A percentile compares a stretch with the other conserved stretches of the same genome.
Evolutionary conservation across 2,329 filamentous ascomycete species (phyloP).

Genomic region (Zopfia rhizophila): DNA sequence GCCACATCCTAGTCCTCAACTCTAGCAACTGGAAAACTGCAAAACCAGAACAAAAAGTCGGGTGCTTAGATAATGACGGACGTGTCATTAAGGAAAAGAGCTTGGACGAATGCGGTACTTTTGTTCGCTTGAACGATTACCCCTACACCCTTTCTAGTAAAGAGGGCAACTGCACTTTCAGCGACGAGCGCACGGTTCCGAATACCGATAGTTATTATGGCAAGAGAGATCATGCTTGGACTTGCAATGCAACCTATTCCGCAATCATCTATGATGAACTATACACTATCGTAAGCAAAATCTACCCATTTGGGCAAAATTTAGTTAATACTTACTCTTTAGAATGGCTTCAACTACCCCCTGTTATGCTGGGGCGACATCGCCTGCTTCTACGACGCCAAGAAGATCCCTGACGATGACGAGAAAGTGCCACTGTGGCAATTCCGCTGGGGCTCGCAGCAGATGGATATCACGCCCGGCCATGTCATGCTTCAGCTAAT

Average conservation of each 20-base stretch:
- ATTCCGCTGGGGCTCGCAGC: slow-evolving; percentile 44
- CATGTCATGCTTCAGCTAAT: slow-evolving; percentile 42
- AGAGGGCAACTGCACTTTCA: slow-evolving; percentile 45
- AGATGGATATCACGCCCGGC: slow-evolving; percentile 45
- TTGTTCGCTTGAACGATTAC: slow-evolving; percentile 30
- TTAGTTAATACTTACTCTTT: not conserved
- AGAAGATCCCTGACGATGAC: slow-evolving; percentile 27
- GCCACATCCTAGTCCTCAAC: slow-evolving; percentile 41
- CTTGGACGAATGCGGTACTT: slow-evolving; percentile 35
- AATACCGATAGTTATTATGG: slow-evolving; percentile 46
- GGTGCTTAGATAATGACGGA: slow-evolving; percentile 39
- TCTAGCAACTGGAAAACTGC: slow-evolving; percentile 39
- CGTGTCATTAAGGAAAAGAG: slow-evolving; percentile 27
- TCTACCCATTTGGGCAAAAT: not conserved
- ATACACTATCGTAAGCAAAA: slow-evolving; percentile 40
- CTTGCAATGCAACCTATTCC: slow-evolving; percentile 28
- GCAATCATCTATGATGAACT: slow-evolving; percentile 38
- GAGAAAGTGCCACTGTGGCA: slow-evolving; percentile 40
- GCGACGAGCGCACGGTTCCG: slow-evolving; percentile 33
- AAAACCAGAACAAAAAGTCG: slow-evolving; percentile 35
- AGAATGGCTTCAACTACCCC: slow-evolving; percentile 37
- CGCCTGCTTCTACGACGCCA: slow-evolving; percentile 47
- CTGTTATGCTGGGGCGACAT: slow-evolving; percentile 48
- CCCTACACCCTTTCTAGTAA: slow-evolving; percentile 41
- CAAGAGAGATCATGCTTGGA: slow-evolving; percentile 37